Evolutionary conservation across 371 early-diverging fungal genomes (phyloP), one percentile per base, ranked within the genome.

Genomic region (Syncephalastrum monosporum): DNA sequence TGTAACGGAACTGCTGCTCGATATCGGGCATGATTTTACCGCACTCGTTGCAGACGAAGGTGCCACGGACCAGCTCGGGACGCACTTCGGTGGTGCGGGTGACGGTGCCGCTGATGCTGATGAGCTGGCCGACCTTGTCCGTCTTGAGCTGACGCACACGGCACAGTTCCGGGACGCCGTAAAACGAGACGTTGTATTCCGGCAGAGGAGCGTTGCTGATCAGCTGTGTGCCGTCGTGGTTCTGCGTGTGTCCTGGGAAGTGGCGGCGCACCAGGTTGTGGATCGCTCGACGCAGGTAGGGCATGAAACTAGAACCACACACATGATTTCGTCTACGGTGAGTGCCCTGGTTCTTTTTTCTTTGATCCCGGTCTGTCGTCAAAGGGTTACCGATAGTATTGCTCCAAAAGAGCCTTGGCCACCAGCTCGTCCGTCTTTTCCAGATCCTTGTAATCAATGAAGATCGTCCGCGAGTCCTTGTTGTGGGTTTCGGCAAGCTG

Each of bases 71-170:
- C 17, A 99, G 84, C 79, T 99, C 99, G 17, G 99, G 99, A 21
- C 98, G 82, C 10, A 99, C 98, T 72, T 99, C 98, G 25, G 96
- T 92, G 1, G 99, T 98, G 24, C 99, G 83, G 7, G 99, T 99
- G 4, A 99, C 98, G 4, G 99, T 99, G 41, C 99, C 99, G 49
- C 88, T 86, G 53, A 99, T 85, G 42, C 90, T 83, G 45, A 92
- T 76, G 50, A 99, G 83, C 48, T 90, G 79, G n/a, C 97, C 98
- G 55, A 99, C 85, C 50, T 84, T 77, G 24, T 89, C 85, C 55
- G 93, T 93, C 45, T 87, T 87, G 49, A 99, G 70, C 60, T 97
- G 94, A 52, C 99, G 89, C 24, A 98, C 80, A 42, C 89, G 77
- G 21, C 75, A 69, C 29, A 81, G 64, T 2, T 81, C 69, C 1